Evolutionary conservation across 176 grass and related monocot genomes (phyloP).

Genomic region (Rhynchospora tenuis): DNA sequence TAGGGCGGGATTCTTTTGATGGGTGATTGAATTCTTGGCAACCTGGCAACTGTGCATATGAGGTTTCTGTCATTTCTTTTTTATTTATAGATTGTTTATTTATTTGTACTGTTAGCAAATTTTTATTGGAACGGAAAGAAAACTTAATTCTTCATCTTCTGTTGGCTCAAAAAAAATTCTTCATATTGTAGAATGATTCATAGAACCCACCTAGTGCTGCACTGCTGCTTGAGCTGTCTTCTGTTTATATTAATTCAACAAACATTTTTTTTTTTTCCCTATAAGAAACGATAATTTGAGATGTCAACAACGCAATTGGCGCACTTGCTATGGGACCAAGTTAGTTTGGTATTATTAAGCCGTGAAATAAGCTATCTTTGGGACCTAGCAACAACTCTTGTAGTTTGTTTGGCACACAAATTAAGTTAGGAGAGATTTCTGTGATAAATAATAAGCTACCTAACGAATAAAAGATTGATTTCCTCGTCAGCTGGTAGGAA

Average conservation of each 20-base stretch:
- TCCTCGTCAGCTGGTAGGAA: background rate
- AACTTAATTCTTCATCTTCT: background rate
- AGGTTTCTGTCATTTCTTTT: background rate
- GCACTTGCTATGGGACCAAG: background rate
- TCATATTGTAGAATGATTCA: background rate
- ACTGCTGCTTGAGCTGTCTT: background rate
- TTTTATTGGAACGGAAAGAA: conserved; percentile 15
- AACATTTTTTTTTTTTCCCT: background rate
- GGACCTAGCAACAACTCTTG: conserved; percentile 13
- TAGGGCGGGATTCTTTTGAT: conserved; percentile 13
- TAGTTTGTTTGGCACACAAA: conserved; percentile 21
- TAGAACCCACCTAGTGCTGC: background rate
- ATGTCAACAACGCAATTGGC: background rate
- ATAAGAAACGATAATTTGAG: background rate
- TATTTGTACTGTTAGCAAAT: background rate
- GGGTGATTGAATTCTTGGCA: background rate
- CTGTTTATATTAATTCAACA: conserved; percentile 1
- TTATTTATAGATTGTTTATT: background rate
- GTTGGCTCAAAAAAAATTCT: background rate
- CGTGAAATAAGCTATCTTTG: conserved; percentile 3
- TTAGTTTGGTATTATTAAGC: background rate
- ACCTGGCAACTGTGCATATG: conserved; percentile 18
- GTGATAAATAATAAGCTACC: conserved; percentile 5
- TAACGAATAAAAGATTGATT: conserved; percentile 7
- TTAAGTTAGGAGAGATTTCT: conserved; percentile 11